Percentiles rank a stretch among this genome's conserved stretches.
Evolutionary conservation across 2,329 filamentous ascomycete genomes (phyloP).

Genomic region (Cladosporium sp.): DNA sequence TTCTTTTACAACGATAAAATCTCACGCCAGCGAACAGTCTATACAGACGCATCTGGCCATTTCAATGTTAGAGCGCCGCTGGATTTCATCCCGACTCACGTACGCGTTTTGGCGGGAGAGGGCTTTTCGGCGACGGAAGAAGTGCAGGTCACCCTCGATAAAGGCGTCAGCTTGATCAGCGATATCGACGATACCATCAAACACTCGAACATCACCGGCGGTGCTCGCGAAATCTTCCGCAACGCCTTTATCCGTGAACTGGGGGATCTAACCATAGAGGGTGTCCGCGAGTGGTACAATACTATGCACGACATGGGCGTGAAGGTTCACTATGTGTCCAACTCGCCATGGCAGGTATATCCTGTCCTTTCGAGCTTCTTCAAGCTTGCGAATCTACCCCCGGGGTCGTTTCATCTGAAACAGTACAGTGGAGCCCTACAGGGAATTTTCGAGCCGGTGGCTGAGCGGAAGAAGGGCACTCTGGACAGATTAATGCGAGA

Average conservation of each 20-base stretch:
- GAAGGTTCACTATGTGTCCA: constrained; percentile 94
- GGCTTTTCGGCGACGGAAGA: constrained; percentile 74
- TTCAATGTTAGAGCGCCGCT: constrained; percentile 74
- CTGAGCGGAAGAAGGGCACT: constrained; percentile 85
- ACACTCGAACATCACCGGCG: constrained; percentile 80
- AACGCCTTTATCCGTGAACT: constrained; percentile 92
- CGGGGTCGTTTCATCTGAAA: constrained; percentile 89
- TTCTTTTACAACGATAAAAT: constrained; percentile 89
- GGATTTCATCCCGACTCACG: constrained; percentile 84
- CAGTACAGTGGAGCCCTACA: constrained; percentile 96
- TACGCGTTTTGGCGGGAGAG: constrained; percentile 81
- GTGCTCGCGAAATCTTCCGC: constrained; percentile 88
- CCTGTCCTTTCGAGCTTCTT: constrained; percentile 85
- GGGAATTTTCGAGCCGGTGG: constrained; percentile 95
- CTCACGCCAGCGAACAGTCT: constrained; percentile 77
- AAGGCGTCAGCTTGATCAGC: constrained; percentile 85
- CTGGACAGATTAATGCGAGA: constrained; percentile 80
- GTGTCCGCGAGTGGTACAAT: constrained; percentile 85
- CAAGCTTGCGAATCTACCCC: constrained; percentile 69
- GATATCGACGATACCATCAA: constrained; percentile 98
- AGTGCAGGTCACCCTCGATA: constrained; percentile 68
- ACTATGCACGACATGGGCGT: constrained; percentile 73
- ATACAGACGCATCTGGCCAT: constrained; percentile 83
- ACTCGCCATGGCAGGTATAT: constrained; percentile 96
- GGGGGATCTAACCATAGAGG: constrained; percentile 71